These are phyloP conservation scores for Tetrahymena borealis DNA, from an alignment of 73 alveolate species.

Conservation along the genomic window DNA sequence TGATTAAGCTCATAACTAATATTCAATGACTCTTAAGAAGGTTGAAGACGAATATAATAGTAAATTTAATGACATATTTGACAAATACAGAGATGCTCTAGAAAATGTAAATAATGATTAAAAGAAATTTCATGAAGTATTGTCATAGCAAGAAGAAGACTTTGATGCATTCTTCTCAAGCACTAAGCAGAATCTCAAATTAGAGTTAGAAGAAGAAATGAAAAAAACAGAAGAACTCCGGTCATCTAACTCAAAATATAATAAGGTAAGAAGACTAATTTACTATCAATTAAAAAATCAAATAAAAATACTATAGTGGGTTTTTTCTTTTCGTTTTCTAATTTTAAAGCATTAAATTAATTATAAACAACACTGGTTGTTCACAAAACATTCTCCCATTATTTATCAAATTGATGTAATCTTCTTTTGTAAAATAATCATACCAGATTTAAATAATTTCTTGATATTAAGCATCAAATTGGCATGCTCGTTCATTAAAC, in stretches of 20 bases:
- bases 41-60: constrained; percentile 34
- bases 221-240: constrained; percentile 11
- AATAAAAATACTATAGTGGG: too few species aligned
- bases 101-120: constrained; percentile 21
- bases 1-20: not conserved
- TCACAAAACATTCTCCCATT: too few species aligned
- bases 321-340: too few species aligned
- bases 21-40: constrained; percentile 1
- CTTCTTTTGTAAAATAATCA: too few species aligned
- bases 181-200: not conserved
- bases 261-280: constrained; percentile 8
- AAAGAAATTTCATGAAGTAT: constrained; percentile 24
- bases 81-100: constrained; percentile 29
- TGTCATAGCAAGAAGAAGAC: constrained; percentile 11
- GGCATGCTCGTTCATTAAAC: not conserved
- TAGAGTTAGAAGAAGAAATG: not conserved
- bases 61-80: constrained; percentile 12
- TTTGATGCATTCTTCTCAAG: constrained; percentile 18
- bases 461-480: too few species aligned
- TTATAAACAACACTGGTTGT: too few species aligned
- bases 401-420: too few species aligned
- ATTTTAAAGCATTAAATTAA: too few species aligned
- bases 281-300: too few species aligned
- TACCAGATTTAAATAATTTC: too few species aligned
- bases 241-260: constrained; percentile 4